Evolutionary conservation across 495 filamentous ascomycete genomes (phyloP), one percentile per base, ranked within the genome.

Genomic region (Penicillium herquei): DNA sequence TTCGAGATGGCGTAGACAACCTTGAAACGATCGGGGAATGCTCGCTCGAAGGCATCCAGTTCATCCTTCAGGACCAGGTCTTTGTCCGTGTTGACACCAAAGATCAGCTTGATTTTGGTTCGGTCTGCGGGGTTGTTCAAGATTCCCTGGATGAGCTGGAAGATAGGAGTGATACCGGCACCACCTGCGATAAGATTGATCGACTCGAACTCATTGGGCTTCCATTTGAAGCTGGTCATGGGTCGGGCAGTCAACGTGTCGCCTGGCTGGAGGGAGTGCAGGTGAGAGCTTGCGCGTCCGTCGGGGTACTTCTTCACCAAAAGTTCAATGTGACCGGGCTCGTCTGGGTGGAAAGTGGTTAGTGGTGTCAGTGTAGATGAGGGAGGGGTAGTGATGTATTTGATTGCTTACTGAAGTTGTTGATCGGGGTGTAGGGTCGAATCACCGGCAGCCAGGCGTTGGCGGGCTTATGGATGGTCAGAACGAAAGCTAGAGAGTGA

Each of bases 121-220:
- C 63, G 69, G 58, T 82, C 79, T 5, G 47, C 55, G 1, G 70
- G 61, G 44, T 78, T 69, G 52, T 78, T 69, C 57, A 75, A 74
- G 34, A 82, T 80, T 39, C 71, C 72, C 11, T 72, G 71, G 49
- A 80, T 72, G 17, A 81, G 62, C 58, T 75, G 75, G 62, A 70
- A 82, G 71, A 80, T 79, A 11, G 80, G 81, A 17, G 80, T 82
- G 34, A 83, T 80, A 6, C 79, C 80, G 26, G 58, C 56, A 18
- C 58, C 58, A 11, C 58, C 58, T 6, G 76, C 78, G n/a, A 81
- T 57, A 63, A 80, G 10, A 48, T 54, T 43, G 79, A 77, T 14
- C 64, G 61, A 70, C 77, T 76, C 9, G 69, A 65, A 37, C 76
- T 76, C 34, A 75, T 78, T 4, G 77, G 77, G 0, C 77, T 77